Base-by-base conservation (phyloP, 805 yeast species). In the Metschnikowia baotianmanensis region DNA sequence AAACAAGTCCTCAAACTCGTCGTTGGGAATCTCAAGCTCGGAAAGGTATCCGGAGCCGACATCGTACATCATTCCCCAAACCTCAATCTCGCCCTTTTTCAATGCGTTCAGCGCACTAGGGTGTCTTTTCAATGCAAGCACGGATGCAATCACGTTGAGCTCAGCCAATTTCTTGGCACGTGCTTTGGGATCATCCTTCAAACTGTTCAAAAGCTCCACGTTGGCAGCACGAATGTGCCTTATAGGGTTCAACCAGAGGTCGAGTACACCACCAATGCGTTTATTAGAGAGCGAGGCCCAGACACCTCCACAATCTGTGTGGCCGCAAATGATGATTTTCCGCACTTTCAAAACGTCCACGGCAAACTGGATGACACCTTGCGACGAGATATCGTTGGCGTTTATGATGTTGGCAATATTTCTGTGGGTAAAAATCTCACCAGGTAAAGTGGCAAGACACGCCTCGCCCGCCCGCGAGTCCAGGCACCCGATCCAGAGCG, bases 1-100 rank as follows among this genome's bases (percentile, higher is more conserved):
- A 43, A 50, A 70, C 43, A 70, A 61, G 48, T 70, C 74, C 42
- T 64, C 69, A 41, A 63, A 65, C 51, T 69, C 74, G 52, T 70
- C 75, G 36, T 55, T 57, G 25, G 74, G 71, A 25, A 50, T 44
- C 34, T 51, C 51, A 25, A 51, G 45, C 38, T 51, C 52, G 23
- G 50, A 43, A 31, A 51, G 52, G 46, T 46, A 47, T n/a, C 55
- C 55, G 10, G 51, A 38, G 19, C 42, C 47, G 23, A 51, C 55
- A 33, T 51, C 50, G 38, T 51, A 51, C 53, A 51, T 50, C 51
- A 51, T 37, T 24, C 53, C 55, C 55, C 55, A 51, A 21, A 51
- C 55, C 45, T 51, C 55, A 29, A 51, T 50, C 20, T 49, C 51
- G 28, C 53, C 53, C 39, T 45, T 47, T 34, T 50, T 49, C 43